These are phyloP conservation scores for Magnolia sinica DNA, from an alignment of 164 flowering plant species.

Conservation along the genomic window DNA sequence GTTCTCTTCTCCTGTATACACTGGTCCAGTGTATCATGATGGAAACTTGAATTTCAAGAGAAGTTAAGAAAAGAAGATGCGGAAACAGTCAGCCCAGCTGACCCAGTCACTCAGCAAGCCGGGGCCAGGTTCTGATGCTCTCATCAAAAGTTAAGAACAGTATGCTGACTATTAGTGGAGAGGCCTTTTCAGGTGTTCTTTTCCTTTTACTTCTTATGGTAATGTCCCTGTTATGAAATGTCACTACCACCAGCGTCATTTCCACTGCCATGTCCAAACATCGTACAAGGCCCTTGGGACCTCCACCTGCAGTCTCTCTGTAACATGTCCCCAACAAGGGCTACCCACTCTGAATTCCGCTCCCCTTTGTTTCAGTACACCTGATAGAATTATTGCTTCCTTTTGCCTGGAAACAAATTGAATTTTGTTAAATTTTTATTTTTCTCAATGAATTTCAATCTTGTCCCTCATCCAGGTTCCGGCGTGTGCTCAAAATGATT, in stretches of 20 bases:
- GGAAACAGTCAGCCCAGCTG: too few species aligned
- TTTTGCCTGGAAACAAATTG: neutral
- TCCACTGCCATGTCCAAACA: neutral
- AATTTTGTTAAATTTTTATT: neutral
- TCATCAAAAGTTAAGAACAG: neutral
- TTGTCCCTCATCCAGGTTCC: slow-evolving; percentile 52
- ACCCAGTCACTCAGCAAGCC: too few species aligned
- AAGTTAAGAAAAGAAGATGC: too few species aligned
- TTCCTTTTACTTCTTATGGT: neutral
- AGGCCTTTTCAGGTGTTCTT: neutral
- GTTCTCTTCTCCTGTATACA: too few species aligned
- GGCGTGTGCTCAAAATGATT: slow-evolving; percentile 82
- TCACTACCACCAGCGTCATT: neutral
- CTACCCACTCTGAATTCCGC: slow-evolving; percentile 3
- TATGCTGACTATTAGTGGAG: neutral
- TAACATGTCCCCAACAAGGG: slow-evolving; percentile 8
- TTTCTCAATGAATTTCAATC: neutral
- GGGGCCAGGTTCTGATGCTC: neutral
- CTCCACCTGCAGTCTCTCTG: neutral
- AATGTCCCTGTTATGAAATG: neutral
- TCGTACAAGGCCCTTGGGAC: neutral
- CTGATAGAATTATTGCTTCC: slow-evolving; percentile 15
- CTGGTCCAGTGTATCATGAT: too few species aligned
- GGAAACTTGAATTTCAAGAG: too few species aligned
- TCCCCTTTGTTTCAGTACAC: slow-evolving; percentile 17